phyloP scores from a whole-genome alignment of 1,284 basidiomycete genomes.

The Puccinia triticina region DNA sequence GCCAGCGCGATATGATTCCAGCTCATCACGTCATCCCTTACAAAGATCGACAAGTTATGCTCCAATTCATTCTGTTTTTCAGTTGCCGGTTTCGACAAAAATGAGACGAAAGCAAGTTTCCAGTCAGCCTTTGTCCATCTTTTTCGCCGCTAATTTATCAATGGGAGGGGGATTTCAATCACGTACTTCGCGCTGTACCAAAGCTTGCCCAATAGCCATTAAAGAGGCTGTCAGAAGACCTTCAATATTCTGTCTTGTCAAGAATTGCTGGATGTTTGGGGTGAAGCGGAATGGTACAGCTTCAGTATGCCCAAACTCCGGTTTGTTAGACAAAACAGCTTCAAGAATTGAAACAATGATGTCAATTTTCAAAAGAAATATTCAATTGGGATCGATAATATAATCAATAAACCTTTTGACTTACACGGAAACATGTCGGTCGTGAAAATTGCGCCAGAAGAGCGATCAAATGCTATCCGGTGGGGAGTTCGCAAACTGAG shows the following conservation, averaged over 20 bases:
- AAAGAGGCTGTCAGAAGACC: slow-evolving; percentile 83
- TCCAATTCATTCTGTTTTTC: slow-evolving; percentile 78
- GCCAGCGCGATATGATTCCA: slow-evolving; percentile 63
- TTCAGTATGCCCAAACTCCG: slow-evolving; percentile 66
- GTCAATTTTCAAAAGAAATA: background rate
- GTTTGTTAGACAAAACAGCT: slow-evolving; percentile 62
- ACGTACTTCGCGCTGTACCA: slow-evolving; percentile 88
- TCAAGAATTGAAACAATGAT: slow-evolving; percentile 21
- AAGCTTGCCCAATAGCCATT: slow-evolving; percentile 84
- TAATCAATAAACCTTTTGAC: slow-evolving; percentile 54
- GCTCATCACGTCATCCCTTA: slow-evolving; percentile 84
- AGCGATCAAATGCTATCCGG: slow-evolving; percentile 83
- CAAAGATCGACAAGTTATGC: slow-evolving; percentile 83
- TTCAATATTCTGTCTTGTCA: slow-evolving; percentile 86
- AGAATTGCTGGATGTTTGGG: slow-evolving; percentile 92
- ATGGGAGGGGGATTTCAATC: slow-evolving; percentile 45
- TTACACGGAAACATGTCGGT: slow-evolving; percentile 82
- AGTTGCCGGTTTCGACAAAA: slow-evolving; percentile 27
- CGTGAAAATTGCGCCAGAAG: slow-evolving; percentile 87
- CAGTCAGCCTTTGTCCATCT: background rate
- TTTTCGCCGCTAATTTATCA: background rate
- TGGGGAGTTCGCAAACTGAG: slow-evolving; percentile 80
- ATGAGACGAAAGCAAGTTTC: background rate
- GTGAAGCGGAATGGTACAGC: slow-evolving; percentile 95
- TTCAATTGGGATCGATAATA: background rate